Evolutionary conservation across 768 basidiomycete species (phyloP).

Genomic region (Gautieria morchelliformis): DNA sequence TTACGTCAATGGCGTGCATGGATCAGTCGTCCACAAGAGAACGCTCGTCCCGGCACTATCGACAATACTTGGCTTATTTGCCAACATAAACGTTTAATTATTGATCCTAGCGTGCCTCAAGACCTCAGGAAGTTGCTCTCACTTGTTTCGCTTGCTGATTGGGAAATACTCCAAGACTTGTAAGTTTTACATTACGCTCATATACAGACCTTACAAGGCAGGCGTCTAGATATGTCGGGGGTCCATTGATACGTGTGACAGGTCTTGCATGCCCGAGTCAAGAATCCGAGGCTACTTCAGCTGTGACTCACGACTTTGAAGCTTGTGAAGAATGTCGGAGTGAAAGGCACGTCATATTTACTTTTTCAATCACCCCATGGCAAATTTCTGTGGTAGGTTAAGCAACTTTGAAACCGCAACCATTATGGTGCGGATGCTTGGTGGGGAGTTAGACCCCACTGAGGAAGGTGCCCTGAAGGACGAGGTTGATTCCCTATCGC

Average conservation of each 20-base stretch:
- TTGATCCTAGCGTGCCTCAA: constrained; percentile 54
- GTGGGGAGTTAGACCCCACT: not conserved
- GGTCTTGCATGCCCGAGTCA: not conserved
- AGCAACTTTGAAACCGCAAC: constrained; percentile 4
- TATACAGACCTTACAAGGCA: not conserved
- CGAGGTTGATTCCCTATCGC: not conserved
- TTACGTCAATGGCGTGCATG: constrained; percentile 62
- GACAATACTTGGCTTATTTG: constrained; percentile 61
- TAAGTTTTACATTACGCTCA: constrained; percentile 25
- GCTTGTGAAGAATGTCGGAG: constrained; percentile 55
- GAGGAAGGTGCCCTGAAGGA: not conserved
- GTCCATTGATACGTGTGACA: constrained; percentile 34
- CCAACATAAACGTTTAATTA: constrained; percentile 47
- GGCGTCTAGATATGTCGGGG: constrained; percentile 43
- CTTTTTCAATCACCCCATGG: not conserved
- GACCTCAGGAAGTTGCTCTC: constrained; percentile 51
- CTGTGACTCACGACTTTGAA: not conserved
- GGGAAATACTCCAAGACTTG: constrained; percentile 52
- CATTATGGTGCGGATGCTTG: not conserved
- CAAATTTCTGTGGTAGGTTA: not conserved
- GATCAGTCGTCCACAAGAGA: constrained; percentile 47
- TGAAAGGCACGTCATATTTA: constrained; percentile 35
- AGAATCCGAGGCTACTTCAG: not conserved
- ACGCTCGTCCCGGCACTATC: constrained; percentile 47
- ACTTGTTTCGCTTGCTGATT: constrained; percentile 53